A percentile compares a stretch with the other conserved stretches of the same genome.
Evolutionary conservation across 2,329 filamentous ascomycete species (phyloP).

Genomic region (Zalaria sp.): DNA sequence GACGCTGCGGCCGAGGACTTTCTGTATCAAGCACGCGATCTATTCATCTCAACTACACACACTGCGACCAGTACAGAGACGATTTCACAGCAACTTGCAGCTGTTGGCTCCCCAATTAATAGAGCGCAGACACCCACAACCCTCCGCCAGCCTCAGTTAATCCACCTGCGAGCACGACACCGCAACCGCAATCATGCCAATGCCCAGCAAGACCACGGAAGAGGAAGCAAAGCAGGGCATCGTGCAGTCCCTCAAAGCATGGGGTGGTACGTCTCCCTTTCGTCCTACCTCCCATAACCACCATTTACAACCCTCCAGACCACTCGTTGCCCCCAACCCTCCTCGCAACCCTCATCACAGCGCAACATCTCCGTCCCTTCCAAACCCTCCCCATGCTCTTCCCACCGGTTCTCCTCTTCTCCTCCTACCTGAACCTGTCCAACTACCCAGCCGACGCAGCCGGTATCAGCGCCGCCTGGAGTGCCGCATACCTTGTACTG

Average conservation of each 20-base stretch:
- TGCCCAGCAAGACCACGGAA: constrained; percentile 24
- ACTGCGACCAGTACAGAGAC: too few relatives aligned
- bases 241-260: constrained; percentile 32
- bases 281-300: constrained; percentile 4
- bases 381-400: constrained; percentile 53
- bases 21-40: too few relatives aligned
- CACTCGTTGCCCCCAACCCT: constrained; percentile 46
- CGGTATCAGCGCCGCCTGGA: constrained; percentile 51
- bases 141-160: too few relatives aligned
- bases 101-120: too few relatives aligned
- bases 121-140: too few relatives aligned
- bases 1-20: too few relatives aligned
- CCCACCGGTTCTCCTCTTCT: constrained; percentile 50
- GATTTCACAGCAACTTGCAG: too few relatives aligned
- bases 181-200: constrained; percentile 16
- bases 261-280: constrained; percentile 33
- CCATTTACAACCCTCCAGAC: constrained; percentile 25
- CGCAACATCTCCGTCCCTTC: constrained; percentile 53
- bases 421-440: constrained; percentile 50
- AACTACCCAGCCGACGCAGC: constrained; percentile 49
- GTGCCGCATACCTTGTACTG: constrained; percentile 49
- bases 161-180: too few relatives aligned
- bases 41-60: too few relatives aligned
- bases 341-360: constrained; percentile 51
- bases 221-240: constrained; percentile 25